Base-by-base conservation (phyloP, 305 asterid genomes). In the Stenogyne calaminthoides region DNA sequence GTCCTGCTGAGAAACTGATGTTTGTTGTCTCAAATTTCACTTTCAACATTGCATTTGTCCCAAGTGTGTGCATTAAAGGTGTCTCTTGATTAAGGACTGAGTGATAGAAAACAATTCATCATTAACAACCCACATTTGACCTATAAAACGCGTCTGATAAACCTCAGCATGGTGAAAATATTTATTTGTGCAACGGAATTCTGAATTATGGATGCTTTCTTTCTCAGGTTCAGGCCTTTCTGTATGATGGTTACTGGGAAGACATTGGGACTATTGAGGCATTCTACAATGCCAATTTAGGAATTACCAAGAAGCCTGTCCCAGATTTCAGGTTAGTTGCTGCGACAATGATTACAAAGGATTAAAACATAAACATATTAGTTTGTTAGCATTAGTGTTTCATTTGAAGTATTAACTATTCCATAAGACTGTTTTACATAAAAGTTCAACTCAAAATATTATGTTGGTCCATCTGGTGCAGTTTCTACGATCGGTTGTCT, bases 231-330 rank as follows among this genome's bases (percentile, higher is more conserved):
- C 93, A 88, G 70, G 93, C 93, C 46, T 88, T 86, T 68, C 74
- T 88, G 46, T 88, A 78, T 51, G 91, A 88, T 74, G 93, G 93
- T 51, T 88, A 88, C 76, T 85, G 93, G 93, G 93, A 88, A 77
- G 93, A 88, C 79, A 87, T 87, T 70, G 90, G 92, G 56, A 85
- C 92, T 11, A 87, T 87, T 1, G 90, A 87, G 78, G 92, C 92
- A 12, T 85, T 87, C 77, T 87, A 87, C 83, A 81, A 87, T 72
- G 92, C 92, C 22, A 87, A 87, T 74, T 76, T 88, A 76, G 93
- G 91, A 67, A 88, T 88, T 42, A 88, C 91, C 20, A 88, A 88
- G 77, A 88, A 86, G 64, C 89, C 93, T 7, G 79, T 84, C 27
- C 93, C 91, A 40, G 93, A 88, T 80, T 88, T 88, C 86, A 88